Conservation (phyloP, 2,329 filamentous ascomycete species). For the Esteya vermicola region DNA sequence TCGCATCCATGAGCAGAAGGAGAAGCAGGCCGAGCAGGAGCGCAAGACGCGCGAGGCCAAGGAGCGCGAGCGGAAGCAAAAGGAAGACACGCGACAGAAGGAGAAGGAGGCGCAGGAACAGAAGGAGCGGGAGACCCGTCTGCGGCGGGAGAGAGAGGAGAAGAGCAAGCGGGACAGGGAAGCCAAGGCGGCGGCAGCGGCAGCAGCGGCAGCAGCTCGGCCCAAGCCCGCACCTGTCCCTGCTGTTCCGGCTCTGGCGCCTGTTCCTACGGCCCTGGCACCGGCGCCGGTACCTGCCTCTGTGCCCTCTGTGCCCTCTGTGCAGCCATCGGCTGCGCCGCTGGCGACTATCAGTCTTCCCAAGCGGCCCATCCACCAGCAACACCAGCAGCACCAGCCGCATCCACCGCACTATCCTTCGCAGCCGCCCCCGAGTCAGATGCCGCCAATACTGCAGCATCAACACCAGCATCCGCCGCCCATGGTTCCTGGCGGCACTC, state of each 20-base stretch:
- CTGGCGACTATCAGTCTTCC: constrained; percentile 19
- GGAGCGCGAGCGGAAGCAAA: constrained; percentile 70
- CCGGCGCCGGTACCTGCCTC: background rate
- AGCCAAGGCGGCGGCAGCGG: constrained; percentile 13
- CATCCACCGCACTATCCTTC: constrained; percentile 12
- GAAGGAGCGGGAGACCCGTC: constrained; percentile 46
- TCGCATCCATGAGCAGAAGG: constrained; percentile 69
- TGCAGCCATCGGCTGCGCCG: too few species aligned
- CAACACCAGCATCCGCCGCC: background rate
- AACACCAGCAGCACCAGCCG: constrained; percentile 14
- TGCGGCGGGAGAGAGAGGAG: constrained; percentile 30
- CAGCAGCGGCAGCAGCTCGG: constrained; percentile 16
- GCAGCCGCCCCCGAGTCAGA: constrained; percentile 16
- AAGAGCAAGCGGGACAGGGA: constrained; percentile 40
- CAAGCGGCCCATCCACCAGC: constrained; percentile 24
- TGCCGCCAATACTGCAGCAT: constrained; percentile 17
- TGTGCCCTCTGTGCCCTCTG: too few species aligned
- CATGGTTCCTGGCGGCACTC: constrained; percentile 18
- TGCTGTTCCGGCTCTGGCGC: constrained; percentile 4
- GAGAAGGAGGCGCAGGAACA: constrained; percentile 57
- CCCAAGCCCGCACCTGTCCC: constrained; percentile 16
- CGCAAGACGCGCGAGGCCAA: constrained; percentile 69
- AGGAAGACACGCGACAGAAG: constrained; percentile 66
- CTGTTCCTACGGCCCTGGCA: constrained; percentile 11
- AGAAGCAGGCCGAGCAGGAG: constrained; percentile 73